Evolutionary conservation across 2,329 filamentous ascomycete genomes (phyloP), one percentile per base, ranked within the genome.

Genomic region (Ceratocystis colombiana): DNA sequence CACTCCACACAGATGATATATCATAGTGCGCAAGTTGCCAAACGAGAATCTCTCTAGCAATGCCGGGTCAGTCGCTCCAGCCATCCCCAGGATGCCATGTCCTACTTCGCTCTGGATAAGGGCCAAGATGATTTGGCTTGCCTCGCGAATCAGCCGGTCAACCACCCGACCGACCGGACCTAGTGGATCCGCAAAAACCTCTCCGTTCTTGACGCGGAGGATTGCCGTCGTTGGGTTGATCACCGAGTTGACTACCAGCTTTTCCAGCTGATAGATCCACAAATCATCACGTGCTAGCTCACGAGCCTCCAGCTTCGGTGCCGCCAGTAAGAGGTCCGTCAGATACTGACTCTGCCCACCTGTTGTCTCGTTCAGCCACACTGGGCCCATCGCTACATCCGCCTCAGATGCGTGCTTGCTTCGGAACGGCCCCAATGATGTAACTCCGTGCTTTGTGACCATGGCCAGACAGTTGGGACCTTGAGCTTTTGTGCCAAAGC

Each of bases 161-260:
- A 92, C 86, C 4, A 89, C 78, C 30, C 78, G 78, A 0, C 80
- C 80, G 17, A 89, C 72, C 15, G 79, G 75, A 8, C 74, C 72
- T 6, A 72, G 70, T 67, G 79, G 79, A 68, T 85, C 83, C 17
- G 50, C 15, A 17, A 96, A 84, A 0, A 96, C 74, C 4, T 81
- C 80, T n/a, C 91, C 90, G 71, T 96, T 96, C 69, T 84, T 84
- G 73, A 86, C 87, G 65, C 88, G 81, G 66, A 94, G 79, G 8
- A 96, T 76, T 0, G 87, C 88, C 0, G 90, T 94, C n/a, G 96
- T 76, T 0, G 93, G 90, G 72, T 96, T 95, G 71, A 96, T 84
- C 41, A 92, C 78, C 45, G 84, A 80, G 72, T 96, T 96, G 64
- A 92, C 79, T 0, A 88, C 88, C 1, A 96, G 79, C 74, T 96